Evolutionary conservation across 208 protist genomes (phyloP).

Genomic region (Plasmodiophora brassicae): DNA sequence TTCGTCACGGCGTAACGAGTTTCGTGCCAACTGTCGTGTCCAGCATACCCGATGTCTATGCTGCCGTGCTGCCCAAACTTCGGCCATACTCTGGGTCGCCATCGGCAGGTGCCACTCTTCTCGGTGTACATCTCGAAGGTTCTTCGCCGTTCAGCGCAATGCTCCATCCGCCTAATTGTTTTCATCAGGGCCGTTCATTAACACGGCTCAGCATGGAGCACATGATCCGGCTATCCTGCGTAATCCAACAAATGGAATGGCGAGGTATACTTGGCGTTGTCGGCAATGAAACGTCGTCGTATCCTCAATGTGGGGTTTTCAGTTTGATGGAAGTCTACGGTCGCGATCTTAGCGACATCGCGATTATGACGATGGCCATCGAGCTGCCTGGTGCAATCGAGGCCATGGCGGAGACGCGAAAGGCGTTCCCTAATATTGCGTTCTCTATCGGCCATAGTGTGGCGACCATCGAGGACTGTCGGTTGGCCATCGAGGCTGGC

Average conservation of each 20-base stretch:
- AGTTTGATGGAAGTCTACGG: neutral
- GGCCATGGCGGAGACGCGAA: neutral
- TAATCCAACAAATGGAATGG: neutral
- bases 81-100: neutral
- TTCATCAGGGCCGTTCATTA: neutral
- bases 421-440: neutral
- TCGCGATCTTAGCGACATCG: neutral
- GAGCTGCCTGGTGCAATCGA: slow-evolving; percentile 22
- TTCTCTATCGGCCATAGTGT: slow-evolving; percentile 2
- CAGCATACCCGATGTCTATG: neutral
- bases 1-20: slow-evolving; percentile 31
- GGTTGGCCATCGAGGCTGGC: neutral
- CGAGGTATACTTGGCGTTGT: too few species aligned
- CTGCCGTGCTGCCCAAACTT: neutral
- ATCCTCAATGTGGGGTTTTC: too few species aligned
- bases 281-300: too few species aligned
- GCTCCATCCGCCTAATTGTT: too few species aligned
- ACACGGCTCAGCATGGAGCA: neutral
- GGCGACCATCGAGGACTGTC: slow-evolving; percentile 6
- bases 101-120: slow-evolving; percentile 11
- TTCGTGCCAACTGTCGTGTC: slow-evolving; percentile 40
- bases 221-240: neutral
- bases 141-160: neutral
- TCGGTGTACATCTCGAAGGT: slow-evolving; percentile 38
- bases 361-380: slow-evolving; percentile 29